Percentiles rank a stretch among this genome's conserved stretches.
phyloP scores from a whole-genome alignment of 257 asterid genomes.

The Solanum bukasovii region DNA sequence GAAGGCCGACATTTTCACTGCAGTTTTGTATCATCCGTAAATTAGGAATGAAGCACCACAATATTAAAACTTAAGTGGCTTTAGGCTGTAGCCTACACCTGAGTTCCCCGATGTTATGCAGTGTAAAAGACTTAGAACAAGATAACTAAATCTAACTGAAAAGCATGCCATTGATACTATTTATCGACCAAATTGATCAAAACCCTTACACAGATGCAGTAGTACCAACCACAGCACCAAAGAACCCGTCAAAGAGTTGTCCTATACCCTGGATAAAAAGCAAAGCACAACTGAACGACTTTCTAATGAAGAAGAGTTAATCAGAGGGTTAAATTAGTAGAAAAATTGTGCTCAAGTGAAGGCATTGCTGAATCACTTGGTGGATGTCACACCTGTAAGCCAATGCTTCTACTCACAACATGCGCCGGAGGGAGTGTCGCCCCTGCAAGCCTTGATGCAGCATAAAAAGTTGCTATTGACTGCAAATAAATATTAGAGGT shows the following conservation, averaged over 20 bases:
- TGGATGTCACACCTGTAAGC: slow-evolving; percentile 57
- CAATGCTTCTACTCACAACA: slow-evolving; percentile 92
- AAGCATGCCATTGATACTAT: not conserved
- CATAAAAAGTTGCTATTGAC: slow-evolving; percentile 88
- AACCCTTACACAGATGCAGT: slow-evolving; percentile 71
- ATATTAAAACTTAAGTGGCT: not conserved
- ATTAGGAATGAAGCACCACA: not conserved
- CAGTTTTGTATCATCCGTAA: not conserved
- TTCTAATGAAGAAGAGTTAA: not conserved
- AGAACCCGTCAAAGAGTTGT: slow-evolving; percentile 85
- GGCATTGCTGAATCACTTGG: not conserved
- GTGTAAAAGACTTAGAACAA: not conserved
- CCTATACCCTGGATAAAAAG: slow-evolving; percentile 66
- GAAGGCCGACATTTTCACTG: slow-evolving; percentile 97
- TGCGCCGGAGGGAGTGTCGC: slow-evolving; percentile 88
- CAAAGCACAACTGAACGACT: not conserved
- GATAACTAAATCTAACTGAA: not conserved
- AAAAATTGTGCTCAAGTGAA: not conserved
- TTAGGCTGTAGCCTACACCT: not conserved
- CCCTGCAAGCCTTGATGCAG: slow-evolving; percentile 93
- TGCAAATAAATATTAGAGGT: slow-evolving; percentile 19
- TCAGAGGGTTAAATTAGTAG: not conserved
- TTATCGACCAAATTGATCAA: too few species aligned
- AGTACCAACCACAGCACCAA: slow-evolving; percentile 76
- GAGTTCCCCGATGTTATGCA: not conserved